A percentile compares a stretch with the other conserved stretches of the same genome.
Evolutionary conservation across 2,329 filamentous ascomycete genomes (phyloP).

Genomic region (Aspergillus clavatus): DNA sequence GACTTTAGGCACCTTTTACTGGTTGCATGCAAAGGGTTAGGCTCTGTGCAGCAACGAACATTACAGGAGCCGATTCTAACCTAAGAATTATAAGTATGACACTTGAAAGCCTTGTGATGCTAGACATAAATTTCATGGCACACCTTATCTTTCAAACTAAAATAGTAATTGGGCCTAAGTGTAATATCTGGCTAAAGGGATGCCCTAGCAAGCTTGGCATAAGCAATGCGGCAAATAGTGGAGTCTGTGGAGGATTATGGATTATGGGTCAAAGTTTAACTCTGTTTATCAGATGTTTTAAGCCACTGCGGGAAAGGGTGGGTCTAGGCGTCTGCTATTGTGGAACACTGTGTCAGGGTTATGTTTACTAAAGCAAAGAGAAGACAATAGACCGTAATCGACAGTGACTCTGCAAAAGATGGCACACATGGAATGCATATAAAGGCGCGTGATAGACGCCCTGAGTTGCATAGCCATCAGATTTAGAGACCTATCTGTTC

Average conservation of each 20-base stretch:
- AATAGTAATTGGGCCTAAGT: background rate
- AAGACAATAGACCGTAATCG: background rate
- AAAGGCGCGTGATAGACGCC: background rate
- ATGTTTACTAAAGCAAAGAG: background rate
- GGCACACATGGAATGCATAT: background rate
- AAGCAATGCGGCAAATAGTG: background rate
- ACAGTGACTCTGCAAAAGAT: background rate
- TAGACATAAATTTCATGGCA: background rate
- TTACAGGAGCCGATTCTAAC: background rate
- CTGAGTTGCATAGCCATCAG: background rate
- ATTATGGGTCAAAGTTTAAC: too few relatives aligned
- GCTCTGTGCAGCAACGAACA: background rate
- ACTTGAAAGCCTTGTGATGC: background rate
- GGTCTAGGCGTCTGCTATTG: background rate
- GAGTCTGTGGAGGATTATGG: background rate
- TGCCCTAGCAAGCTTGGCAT: background rate
- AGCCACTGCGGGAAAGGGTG: background rate
- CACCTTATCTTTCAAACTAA: background rate
- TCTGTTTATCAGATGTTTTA: background rate
- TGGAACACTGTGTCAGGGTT: background rate
- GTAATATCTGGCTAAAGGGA: background rate
- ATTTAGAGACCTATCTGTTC: background rate
- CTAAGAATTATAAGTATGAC: background rate
- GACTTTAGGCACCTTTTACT: conserved; percentile 1
- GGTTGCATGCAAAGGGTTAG: conserved; percentile 3